Conservation (phyloP, 345 rosid genomes). For the Kandelia obovata region DNA sequence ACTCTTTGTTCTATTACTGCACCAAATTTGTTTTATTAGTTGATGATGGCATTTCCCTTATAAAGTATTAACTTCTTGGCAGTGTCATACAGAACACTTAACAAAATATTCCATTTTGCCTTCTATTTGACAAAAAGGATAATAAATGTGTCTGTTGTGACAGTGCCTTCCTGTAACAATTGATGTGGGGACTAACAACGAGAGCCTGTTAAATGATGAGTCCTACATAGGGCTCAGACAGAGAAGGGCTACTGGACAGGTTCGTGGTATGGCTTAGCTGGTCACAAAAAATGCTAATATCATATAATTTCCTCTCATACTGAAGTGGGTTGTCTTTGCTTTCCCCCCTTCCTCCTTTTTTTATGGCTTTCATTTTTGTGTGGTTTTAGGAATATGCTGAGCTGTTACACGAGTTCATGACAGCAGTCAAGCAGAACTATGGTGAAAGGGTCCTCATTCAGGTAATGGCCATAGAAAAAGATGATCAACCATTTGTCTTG, state of each 20-base stretch:
- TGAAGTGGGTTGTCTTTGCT: slow-evolving; percentile 18
- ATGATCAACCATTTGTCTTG: slow-evolving; percentile 6
- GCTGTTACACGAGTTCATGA: slow-evolving; percentile 89
- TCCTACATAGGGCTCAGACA: slow-evolving; percentile 93
- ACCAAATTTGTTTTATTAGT: not conserved
- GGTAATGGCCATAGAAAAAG: slow-evolving; percentile 33
- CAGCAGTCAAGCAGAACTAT: slow-evolving; percentile 87
- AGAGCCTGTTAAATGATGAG: slow-evolving; percentile 75
- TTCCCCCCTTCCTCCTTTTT: not conserved
- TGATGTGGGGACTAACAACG: slow-evolving; percentile 98
- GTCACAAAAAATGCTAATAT: too few species aligned
- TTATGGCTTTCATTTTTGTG: too few species aligned
- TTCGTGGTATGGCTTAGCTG: slow-evolving; percentile 8
- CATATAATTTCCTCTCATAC: too few species aligned
- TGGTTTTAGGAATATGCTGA: slow-evolving; percentile 72
- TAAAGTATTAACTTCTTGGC: not conserved
- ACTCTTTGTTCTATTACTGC: not conserved
- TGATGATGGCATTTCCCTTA: not conserved
- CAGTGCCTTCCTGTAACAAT: slow-evolving; percentile 97
- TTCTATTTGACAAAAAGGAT: not conserved
- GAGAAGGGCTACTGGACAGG: slow-evolving; percentile 96
- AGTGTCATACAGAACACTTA: not conserved
- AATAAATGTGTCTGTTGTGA: slow-evolving; percentile 1
- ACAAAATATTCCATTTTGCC: not conserved
- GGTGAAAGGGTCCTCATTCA: slow-evolving; percentile 94